Conservation (phyloP, 1,284 basidiomycete genomes). For the Trametes sp. region DNA sequence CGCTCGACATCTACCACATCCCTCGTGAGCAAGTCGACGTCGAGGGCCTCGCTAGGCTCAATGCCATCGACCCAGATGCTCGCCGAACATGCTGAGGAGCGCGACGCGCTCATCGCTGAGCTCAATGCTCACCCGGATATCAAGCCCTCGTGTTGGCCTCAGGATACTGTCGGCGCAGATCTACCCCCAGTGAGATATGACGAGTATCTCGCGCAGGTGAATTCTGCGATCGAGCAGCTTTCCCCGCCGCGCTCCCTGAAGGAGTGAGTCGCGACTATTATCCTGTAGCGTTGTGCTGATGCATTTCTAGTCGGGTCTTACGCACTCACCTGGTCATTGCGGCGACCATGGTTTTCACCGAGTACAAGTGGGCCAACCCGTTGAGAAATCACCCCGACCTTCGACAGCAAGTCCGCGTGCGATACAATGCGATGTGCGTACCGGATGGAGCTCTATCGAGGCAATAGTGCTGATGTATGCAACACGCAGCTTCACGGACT, state of each 20-base stretch:
- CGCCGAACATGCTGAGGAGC: background rate
- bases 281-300: background rate
- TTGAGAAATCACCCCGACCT: constrained; percentile 15
- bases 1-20: constrained; percentile 1
- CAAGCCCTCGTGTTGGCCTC: constrained; percentile 1
- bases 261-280: constrained; percentile 6
- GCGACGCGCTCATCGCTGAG: constrained; percentile 12
- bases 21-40: constrained; percentile 2
- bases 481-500: constrained; percentile 8
- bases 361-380: constrained; percentile 13
- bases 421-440: constrained; percentile 7
- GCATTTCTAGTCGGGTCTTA: constrained; percentile 7
- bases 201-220: constrained; percentile 6
- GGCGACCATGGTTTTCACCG: constrained; percentile 8
- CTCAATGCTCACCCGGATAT: constrained; percentile 1
- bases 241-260: constrained; percentile 19
- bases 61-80: constrained; percentile 14
- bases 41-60: background rate
- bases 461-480: background rate
- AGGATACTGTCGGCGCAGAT: background rate
- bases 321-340: constrained; percentile 11
- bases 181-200: constrained; percentile 7
- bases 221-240: constrained; percentile 16
- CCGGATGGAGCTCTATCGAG: background rate
- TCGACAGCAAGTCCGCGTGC: background rate